A percentile compares a stretch with the other conserved stretches of the same genome.
Evolutionary conservation across 2,329 filamentous ascomycete genomes (phyloP).

Genomic region (Phoma herbarum): DNA sequence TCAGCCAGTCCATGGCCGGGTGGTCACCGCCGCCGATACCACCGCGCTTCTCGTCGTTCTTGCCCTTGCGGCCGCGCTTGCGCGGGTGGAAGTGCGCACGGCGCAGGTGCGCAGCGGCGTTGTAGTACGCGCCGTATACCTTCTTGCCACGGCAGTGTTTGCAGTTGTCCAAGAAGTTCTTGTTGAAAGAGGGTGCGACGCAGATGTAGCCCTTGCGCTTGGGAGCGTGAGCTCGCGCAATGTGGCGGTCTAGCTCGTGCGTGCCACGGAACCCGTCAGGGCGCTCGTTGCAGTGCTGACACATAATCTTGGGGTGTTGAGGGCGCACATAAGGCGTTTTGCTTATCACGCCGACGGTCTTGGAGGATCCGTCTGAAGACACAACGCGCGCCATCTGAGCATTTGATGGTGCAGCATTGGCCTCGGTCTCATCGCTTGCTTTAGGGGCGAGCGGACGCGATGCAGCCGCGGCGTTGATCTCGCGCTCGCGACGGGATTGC

Average conservation of each 20-base stretch:
- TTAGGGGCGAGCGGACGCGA: conserved; percentile 62
- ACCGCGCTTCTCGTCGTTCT: conserved; percentile 67
- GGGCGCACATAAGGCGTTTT: conserved; percentile 70
- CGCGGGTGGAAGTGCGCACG: conserved; percentile 85
- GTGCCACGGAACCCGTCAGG: conserved; percentile 85
- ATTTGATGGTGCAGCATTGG: conserved; percentile 46
- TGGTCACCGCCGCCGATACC: conserved; percentile 70
- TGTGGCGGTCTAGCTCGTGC: conserved; percentile 70
- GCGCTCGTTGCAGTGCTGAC: conserved; percentile 73
- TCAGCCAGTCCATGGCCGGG: conserved; percentile 68
- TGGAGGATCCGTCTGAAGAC: conserved; percentile 62
- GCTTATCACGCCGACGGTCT: conserved; percentile 60
- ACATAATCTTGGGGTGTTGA: conserved; percentile 75
- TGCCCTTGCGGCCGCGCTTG: conserved; percentile 65
- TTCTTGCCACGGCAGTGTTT: conserved; percentile 82
- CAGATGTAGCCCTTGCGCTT: conserved; percentile 70
- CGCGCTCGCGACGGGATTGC: conserved; percentile 58
- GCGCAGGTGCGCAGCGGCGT: conserved; percentile 88
- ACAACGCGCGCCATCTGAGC: conserved; percentile 62
- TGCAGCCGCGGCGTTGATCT: conserved; percentile 59
- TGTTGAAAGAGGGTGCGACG: conserved; percentile 65
- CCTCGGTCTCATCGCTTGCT: conserved; percentile 36
- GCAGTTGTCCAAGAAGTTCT: conserved; percentile 78
- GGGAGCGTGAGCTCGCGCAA: conserved; percentile 70
- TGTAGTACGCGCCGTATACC: conserved; percentile 91